These are phyloP conservation scores for Acer saccharum DNA, from an alignment of 345 rosid genomes.

Conservation along the genomic window DNA sequence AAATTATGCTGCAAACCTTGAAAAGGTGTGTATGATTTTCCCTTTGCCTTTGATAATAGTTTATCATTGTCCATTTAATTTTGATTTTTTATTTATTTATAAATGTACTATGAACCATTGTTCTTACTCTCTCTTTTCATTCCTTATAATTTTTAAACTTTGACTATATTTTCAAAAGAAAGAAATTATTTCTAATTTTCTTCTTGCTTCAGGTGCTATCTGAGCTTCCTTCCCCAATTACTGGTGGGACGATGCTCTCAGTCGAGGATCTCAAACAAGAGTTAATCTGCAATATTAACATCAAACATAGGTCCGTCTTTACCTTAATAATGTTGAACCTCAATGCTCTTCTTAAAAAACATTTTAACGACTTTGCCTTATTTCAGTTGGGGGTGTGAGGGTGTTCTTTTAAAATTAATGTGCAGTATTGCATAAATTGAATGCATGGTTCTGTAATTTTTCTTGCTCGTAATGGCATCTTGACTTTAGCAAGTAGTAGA, in stretches of 20 bases:
- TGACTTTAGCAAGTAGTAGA: neutral
- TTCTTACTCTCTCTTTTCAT: neutral
- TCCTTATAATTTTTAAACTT: neutral
- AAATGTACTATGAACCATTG: neutral
- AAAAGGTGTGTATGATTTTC: slow-evolving; percentile 57
- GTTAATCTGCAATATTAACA: slow-evolving; percentile 74
- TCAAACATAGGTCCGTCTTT: slow-evolving; percentile 81
- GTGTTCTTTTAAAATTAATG: neutral
- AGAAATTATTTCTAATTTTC: neutral
- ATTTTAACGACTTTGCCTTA: neutral
- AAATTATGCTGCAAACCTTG: slow-evolving; percentile 86
- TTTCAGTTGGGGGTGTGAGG: neutral
- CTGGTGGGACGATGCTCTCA: slow-evolving; percentile 65
- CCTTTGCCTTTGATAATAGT: neutral
- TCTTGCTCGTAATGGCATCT: neutral
- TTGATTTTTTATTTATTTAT: neutral
- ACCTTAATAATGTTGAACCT: neutral
- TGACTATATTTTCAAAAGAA: neutral
- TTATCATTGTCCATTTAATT: neutral
- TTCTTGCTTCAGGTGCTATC: slow-evolving; percentile 55
- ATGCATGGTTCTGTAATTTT: neutral
- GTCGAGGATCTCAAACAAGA: slow-evolving; percentile 96
- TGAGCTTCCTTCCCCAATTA: slow-evolving; percentile 79
- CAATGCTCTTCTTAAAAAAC: neutral
- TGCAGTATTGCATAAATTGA: neutral